Percentiles rank a stretch among this genome's conserved stretches.
phyloP scores from a whole-genome alignment of 2,329 filamentous ascomycete species.

The Diplocarpon mali region DNA sequence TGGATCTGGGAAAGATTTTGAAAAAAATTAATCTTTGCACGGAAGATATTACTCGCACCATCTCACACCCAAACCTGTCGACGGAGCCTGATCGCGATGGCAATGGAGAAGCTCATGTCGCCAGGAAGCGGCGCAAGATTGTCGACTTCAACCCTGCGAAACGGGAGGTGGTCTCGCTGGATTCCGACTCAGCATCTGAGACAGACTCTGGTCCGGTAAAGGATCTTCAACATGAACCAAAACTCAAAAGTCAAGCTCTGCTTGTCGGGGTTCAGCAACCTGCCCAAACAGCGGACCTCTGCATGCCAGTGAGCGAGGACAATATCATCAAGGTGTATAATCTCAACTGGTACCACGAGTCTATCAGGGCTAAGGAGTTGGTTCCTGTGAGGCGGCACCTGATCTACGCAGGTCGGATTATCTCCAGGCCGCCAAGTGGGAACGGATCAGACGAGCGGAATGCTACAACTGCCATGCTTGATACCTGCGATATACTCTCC shows the following conservation, averaged over 20 bases:
- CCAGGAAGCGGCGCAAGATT: constrained; percentile 26
- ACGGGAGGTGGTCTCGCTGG: constrained; percentile 15
- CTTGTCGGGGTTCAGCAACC: no score
- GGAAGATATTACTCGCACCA: no score
- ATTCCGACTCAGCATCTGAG: constrained; percentile 29
- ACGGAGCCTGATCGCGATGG: background rate
- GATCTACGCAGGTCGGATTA: constrained; percentile 39
- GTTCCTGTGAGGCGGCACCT: constrained; percentile 41
- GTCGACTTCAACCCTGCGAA: constrained; percentile 10
- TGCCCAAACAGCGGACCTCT: no score
- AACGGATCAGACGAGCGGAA: no score
- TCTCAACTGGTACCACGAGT: constrained; percentile 47
- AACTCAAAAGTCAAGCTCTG: no score
- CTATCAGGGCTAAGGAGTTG: constrained; percentile 32
- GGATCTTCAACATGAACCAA: background rate
- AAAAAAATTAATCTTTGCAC: no score
- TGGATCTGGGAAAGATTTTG: no score
- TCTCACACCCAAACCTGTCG: no score
- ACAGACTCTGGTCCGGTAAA: background rate
- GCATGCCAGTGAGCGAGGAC: background rate
- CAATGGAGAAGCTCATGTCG: background rate
- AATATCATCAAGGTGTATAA: constrained; percentile 42
- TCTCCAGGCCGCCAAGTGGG: constrained; percentile 1
- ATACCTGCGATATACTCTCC: constrained; percentile 14
- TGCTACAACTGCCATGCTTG: no score